A percentile compares a stretch with the other conserved stretches of the same genome.
These are phyloP conservation scores for Mortierella sp. DNA, from an alignment of 371 early-diverging fungal genomes.

Conservation along the genomic window DNA sequence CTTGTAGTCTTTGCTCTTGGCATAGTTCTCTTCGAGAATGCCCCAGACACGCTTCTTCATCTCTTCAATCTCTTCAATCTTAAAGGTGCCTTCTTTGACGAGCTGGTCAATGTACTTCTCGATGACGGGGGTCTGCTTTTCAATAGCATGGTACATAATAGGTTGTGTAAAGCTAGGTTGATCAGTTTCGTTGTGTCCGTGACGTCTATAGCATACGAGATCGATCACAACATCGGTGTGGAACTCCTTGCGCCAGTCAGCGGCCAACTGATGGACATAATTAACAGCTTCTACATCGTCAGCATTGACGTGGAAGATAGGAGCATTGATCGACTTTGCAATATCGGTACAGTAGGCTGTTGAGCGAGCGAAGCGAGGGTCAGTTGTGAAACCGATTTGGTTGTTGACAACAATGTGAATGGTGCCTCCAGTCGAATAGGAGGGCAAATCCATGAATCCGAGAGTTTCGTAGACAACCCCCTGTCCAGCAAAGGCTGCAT, in stretches of 20 bases:
- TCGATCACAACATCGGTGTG: slow-evolving; percentile 97
- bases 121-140: slow-evolving; percentile 84
- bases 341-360: slow-evolving; percentile 98
- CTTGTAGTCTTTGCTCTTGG: slow-evolving; percentile 90
- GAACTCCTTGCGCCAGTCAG: slow-evolving; percentile 96
- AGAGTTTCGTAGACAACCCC: slow-evolving; percentile 98
- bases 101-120: slow-evolving; percentile 89
- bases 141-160: slow-evolving; percentile 94
- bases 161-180: slow-evolving; percentile 99
- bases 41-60: slow-evolving; percentile 93
- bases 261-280: slow-evolving; percentile 92
- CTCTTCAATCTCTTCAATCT: slow-evolving; percentile 82
- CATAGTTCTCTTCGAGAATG: slow-evolving; percentile 92
- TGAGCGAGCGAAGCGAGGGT: slow-evolving; percentile 94
- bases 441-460: slow-evolving; percentile 94
- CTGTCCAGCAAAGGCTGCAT: slow-evolving; percentile 98
- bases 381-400: slow-evolving; percentile 98
- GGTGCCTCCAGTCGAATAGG: slow-evolving; percentile 96
- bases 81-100: slow-evolving; percentile 85
- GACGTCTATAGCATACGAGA: slow-evolving; percentile 95
- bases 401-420: slow-evolving; percentile 98
- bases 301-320: slow-evolving; percentile 98
- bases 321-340: slow-evolving; percentile 95
- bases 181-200: slow-evolving; percentile 99
- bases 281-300: slow-evolving; percentile 98